A percentile compares a stretch with the other conserved stretches of the same genome.
phyloP scores from a whole-genome alignment of 2,329 filamentous ascomycete genomes.

The Penicillium verrucosum region DNA sequence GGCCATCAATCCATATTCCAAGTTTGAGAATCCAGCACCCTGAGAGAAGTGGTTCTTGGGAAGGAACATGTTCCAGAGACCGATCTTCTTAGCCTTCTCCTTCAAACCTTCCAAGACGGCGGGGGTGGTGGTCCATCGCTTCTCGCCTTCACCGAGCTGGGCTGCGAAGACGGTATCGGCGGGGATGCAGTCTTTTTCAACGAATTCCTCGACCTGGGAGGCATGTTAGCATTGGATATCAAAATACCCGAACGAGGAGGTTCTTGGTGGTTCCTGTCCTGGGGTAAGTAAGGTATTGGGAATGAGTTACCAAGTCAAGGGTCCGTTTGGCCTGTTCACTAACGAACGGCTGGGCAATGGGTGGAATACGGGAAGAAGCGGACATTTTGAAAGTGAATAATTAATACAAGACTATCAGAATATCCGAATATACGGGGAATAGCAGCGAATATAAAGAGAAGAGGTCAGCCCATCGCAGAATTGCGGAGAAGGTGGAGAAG shows the following conservation, averaged over 20 bases:
- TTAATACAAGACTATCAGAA: not conserved
- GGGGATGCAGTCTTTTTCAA: conserved; percentile 90
- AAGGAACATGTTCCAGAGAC: conserved; percentile 98
- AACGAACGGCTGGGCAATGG: conserved; percentile 62
- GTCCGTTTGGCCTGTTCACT: conserved; percentile 82
- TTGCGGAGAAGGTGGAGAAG: conserved; percentile 33
- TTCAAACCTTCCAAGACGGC: conserved; percentile 85
- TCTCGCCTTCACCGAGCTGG: conserved; percentile 71
- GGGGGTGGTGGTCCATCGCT: conserved; percentile 78
- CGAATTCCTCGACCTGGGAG: conserved; percentile 79
- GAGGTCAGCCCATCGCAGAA: conserved; percentile 12
- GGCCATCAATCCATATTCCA: conserved; percentile 97
- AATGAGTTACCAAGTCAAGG: conserved; percentile 64
- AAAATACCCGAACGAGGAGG: not conserved
- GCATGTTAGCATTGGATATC: not conserved
- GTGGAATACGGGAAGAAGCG: conserved; percentile 53
- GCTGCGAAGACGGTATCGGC: conserved; percentile 77
- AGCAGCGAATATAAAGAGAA: conserved; percentile 15
- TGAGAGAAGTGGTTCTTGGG: conserved; percentile 93
- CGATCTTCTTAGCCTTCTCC: conserved; percentile 73
- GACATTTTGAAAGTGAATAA: conserved; percentile 43
- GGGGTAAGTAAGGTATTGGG: not conserved
- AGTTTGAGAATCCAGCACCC: conserved; percentile 88
- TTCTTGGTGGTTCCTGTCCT: not conserved
- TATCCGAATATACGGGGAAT: not conserved